Evolutionary conservation across 768 basidiomycete species (phyloP).

Genomic region (Tricholoma furcatifolium): DNA sequence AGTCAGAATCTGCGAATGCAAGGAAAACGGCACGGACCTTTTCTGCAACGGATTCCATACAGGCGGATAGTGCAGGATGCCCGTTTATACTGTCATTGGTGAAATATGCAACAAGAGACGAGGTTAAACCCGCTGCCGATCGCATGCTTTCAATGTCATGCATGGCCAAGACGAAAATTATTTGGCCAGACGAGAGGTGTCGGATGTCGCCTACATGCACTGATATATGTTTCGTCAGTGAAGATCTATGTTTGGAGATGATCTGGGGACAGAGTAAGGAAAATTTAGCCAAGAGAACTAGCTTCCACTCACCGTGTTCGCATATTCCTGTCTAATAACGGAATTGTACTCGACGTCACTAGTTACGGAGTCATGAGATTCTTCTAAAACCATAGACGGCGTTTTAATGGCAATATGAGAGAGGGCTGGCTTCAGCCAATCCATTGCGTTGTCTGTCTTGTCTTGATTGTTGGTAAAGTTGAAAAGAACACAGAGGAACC

Average conservation of each 20-base stretch:
- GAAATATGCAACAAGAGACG: constrained; percentile 85
- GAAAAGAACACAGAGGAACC: constrained; percentile 91
- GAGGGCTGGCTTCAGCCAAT: constrained; percentile 77
- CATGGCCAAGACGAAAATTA: constrained; percentile 82
- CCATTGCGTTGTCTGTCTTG: constrained; percentile 62
- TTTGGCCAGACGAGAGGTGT: constrained; percentile 75
- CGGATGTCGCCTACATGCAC: constrained; percentile 68
- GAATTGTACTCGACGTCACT: constrained; percentile 94
- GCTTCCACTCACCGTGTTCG: constrained; percentile 54
- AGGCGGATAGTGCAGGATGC: constrained; percentile 60
- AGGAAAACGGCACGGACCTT: constrained; percentile 48
- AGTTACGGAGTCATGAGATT: constrained; percentile 75
- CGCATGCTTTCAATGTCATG: constrained; percentile 89
- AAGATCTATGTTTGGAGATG: constrained; percentile 61
- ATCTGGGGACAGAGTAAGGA: constrained; percentile 45
- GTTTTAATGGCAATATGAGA: constrained; percentile 83
- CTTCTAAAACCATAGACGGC: constrained; percentile 80
- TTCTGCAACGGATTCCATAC: constrained; percentile 86
- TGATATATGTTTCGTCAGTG: constrained; percentile 65
- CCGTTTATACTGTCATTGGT: constrained; percentile 82
- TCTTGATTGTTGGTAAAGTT: constrained; percentile 64
- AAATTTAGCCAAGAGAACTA: background rate
- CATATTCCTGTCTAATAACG: constrained; percentile 84
- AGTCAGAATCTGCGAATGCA: constrained; percentile 1
- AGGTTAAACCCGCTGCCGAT: constrained; percentile 74